phyloP scores from a whole-genome alignment of 2,329 filamentous ascomycete genomes.

The Dryadomyces sulphureus region DNA sequence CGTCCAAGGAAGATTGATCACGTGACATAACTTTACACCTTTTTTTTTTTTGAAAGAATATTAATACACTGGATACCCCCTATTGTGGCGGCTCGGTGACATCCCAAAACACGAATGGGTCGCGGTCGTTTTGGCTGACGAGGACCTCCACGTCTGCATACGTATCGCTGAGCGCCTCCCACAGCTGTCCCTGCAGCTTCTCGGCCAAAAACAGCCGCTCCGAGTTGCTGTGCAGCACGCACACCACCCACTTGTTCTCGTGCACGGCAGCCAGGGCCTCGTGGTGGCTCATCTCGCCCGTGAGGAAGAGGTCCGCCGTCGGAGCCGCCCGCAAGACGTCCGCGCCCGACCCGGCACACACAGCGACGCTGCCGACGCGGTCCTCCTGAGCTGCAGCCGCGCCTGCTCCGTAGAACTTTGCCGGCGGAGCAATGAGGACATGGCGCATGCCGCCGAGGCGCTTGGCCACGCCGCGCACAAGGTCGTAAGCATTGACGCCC shows the following conservation, averaged over 20 bases:
- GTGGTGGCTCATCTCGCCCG: constrained; percentile 87
- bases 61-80: background rate
- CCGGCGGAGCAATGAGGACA: constrained; percentile 22
- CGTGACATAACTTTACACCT: background rate
- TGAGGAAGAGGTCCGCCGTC: constrained; percentile 66
- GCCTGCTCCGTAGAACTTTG: constrained; percentile 44
- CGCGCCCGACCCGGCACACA: constrained; percentile 81
- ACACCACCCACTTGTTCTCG: constrained; percentile 66
- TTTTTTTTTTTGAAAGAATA: background rate
- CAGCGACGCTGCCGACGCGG: constrained; percentile 55
- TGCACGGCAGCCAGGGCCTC: constrained; percentile 79
- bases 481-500: constrained; percentile 23
- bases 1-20: background rate
- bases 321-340: constrained; percentile 54
- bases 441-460: constrained; percentile 50
- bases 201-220: constrained; percentile 69
- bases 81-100: constrained; percentile 15
- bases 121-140: constrained; percentile 66
- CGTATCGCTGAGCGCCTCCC: constrained; percentile 38
- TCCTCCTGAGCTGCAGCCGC: constrained; percentile 18
- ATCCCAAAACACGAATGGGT: constrained; percentile 72
- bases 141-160: constrained; percentile 42
- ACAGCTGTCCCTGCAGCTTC: constrained; percentile 53
- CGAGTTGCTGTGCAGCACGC: constrained; percentile 84
- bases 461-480: constrained; percentile 42